A percentile compares a stretch with the other conserved stretches of the same genome.
phyloP scores from a whole-genome alignment of 805 yeast species.

The Starmera dryadoides region DNA sequence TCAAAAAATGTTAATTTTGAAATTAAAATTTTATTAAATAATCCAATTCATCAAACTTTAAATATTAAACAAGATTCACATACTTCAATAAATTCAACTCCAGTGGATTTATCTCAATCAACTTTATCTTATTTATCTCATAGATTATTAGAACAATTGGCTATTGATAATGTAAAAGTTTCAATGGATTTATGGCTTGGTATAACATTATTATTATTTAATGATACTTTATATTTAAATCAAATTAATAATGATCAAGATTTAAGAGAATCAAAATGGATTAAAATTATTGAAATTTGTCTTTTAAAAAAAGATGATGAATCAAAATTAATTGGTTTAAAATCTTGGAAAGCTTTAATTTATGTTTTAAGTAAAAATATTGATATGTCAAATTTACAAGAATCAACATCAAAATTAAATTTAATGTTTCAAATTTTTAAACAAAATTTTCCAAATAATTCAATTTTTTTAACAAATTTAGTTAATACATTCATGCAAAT shows the following conservation, averaged over 20 bases:
- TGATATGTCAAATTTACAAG: neutral
- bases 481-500: conserved; percentile 1
- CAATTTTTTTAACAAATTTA: neutral
- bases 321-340: conserved; percentile 4
- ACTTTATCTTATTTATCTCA: conserved; percentile 4
- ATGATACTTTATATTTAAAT: conserved; percentile 4
- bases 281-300: conserved; percentile 1
- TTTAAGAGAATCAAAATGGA: neutral
- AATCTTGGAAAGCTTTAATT: conserved; percentile 11
- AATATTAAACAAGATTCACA: conserved; percentile 3
- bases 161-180: conserved; percentile 1
- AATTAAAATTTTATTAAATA: conserved; percentile 2
- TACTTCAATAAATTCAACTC: conserved; percentile 5
- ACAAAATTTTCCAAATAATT: neutral
- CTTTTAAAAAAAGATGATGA: conserved; percentile 1
- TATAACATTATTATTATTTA: conserved; percentile 10
- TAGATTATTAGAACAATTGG: conserved; percentile 3
- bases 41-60: conserved; percentile 7
- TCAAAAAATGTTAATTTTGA: conserved; percentile 16
- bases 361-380: conserved; percentile 4
- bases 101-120: conserved; percentile 5
- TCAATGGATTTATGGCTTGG: conserved; percentile 18
- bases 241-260: no score
- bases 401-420: neutral
- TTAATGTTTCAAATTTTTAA: neutral